A percentile compares a stretch with the other conserved stretches of the same genome.
Conservation (phyloP, 106 monocot species). For the Dendrobium huoshanense region DNA sequence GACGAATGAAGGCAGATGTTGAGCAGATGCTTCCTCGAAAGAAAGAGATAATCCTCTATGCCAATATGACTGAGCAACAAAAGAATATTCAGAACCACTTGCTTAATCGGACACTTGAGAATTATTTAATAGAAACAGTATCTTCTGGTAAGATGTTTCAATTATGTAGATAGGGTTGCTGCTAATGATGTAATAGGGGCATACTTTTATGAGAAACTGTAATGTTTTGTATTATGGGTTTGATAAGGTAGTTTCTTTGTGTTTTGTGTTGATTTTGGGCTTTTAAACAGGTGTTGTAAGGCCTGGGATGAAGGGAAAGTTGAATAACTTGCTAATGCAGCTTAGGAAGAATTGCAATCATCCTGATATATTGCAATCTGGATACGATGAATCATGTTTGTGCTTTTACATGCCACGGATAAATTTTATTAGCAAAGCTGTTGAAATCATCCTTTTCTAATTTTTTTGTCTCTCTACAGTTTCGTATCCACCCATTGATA, state of each 20-base stretch:
- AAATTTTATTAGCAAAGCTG: background rate
- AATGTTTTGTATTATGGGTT: background rate
- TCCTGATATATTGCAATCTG: conserved; percentile 85
- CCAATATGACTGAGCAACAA: conserved; percentile 83
- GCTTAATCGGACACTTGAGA: conserved; percentile 62
- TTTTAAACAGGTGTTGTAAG: conserved; percentile 29
- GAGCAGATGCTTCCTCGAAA: conserved; percentile 87
- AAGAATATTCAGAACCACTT: conserved; percentile 77
- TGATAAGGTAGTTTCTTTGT: background rate
- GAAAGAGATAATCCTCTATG: conserved; percentile 98
- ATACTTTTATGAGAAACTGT: background rate
- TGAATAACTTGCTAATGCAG: conserved; percentile 80
- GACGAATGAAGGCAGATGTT: conserved; percentile 94
- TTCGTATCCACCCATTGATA: conserved; percentile 69
- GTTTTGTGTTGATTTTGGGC: conserved; percentile 6
- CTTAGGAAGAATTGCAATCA: conserved; percentile 91
- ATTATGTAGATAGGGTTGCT: background rate
- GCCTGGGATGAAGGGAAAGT: conserved; percentile 60
- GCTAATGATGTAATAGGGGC: background rate
- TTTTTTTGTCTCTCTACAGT: conserved; percentile 17
- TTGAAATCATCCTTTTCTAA: background rate
- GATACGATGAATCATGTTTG: conserved; percentile 51
- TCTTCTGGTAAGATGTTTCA: conserved; percentile 21
- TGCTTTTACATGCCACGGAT: background rate
- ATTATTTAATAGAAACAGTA: conserved; percentile 39